Evolutionary conservation across 2,329 filamentous ascomycete species (phyloP).

Genomic region (Curvularia sp.): DNA sequence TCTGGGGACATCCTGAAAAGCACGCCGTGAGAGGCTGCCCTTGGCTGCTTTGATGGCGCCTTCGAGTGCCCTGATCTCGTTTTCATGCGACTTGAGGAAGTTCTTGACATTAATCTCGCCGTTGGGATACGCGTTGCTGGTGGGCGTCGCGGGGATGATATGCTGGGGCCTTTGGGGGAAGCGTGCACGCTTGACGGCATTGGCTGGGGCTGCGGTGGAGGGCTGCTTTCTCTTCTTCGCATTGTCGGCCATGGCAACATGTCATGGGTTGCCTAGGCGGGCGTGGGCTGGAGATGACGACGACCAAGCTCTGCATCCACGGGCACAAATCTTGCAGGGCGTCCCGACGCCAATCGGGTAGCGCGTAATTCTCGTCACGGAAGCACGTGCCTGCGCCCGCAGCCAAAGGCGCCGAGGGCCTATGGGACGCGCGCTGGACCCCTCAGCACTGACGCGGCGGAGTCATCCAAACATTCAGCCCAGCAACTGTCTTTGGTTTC

Average conservation of each 20-base stretch:
- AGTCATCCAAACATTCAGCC: constrained; percentile 11
- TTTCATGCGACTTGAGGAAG: constrained; percentile 85
- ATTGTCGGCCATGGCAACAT: constrained; percentile 26
- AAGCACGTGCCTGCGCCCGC: constrained; percentile 14
- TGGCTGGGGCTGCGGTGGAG: constrained; percentile 15
- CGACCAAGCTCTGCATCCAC: constrained; percentile 18
- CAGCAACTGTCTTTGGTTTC: constrained; percentile 21
- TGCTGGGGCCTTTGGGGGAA: constrained; percentile 37
- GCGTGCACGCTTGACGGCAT: constrained; percentile 32
- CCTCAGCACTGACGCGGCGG: constrained; percentile 11
- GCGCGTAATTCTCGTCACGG: constrained; percentile 18
- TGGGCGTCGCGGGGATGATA: constrained; percentile 40
- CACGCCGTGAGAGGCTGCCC: constrained; percentile 67
- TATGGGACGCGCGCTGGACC: constrained; percentile 5
- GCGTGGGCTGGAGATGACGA: constrained; percentile 16
- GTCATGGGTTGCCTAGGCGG: constrained; percentile 5
- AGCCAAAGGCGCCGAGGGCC: constrained; percentile 4
- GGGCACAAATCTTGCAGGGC: constrained; percentile 8
- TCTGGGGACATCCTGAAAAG: constrained; percentile 90
- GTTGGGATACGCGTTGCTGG: constrained; percentile 62
- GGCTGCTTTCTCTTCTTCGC: constrained; percentile 36
- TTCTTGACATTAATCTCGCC: constrained; percentile 85
- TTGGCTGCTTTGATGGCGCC: constrained; percentile 80
- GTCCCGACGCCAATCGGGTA: constrained; percentile 16
- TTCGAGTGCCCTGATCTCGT: constrained; percentile 86